Conservation (phyloP, 1,139 yeast species). For the Yamadazyma dushanensis region DNA sequence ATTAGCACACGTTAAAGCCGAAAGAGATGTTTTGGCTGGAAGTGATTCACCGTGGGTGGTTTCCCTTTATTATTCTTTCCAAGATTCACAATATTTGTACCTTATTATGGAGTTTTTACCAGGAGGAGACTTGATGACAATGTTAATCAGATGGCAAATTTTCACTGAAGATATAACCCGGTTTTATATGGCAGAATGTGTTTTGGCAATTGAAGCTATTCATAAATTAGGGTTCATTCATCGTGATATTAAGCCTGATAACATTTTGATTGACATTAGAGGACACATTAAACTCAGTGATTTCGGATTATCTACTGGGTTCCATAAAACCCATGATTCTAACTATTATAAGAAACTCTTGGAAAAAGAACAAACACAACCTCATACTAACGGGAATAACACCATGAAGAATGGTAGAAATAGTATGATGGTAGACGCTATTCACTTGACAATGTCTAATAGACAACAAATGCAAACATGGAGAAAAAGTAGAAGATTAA, state of each 20-base stretch:
- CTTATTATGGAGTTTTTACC: conserved; percentile 84
- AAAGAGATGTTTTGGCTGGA: conserved; percentile 82
- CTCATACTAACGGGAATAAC: conserved; percentile 24
- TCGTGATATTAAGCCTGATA: conserved; percentile 79
- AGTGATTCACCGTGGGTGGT: conserved; percentile 90
- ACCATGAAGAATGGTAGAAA: conserved; percentile 46
- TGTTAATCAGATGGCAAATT: conserved; percentile 84
- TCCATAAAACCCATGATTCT: conserved; percentile 82
- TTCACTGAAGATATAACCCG: conserved; percentile 83
- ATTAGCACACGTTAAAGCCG: conserved; percentile 82
- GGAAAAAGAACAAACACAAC: conserved; percentile 51
- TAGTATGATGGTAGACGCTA: conserved; percentile 91
- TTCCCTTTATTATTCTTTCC: conserved; percentile 76
- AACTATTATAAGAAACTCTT: conserved; percentile 71
- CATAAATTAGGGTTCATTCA: conserved; percentile 80
- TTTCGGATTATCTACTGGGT: conserved; percentile 83
- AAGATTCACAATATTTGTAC: conserved; percentile 72
- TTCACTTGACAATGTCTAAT: conserved; percentile 91
- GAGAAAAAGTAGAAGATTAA: conserved; percentile 92
- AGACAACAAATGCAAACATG: conserved; percentile 98
- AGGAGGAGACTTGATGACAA: conserved; percentile 86
- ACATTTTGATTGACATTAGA: conserved; percentile 73
- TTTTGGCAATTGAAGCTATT: conserved; percentile 78
- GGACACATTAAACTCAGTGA: conserved; percentile 80
- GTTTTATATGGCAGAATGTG: conserved; percentile 86